Evolutionary conservation across 176 grass and related monocot species (phyloP), one percentile per base, ranked within the genome.

Genomic region (Coix lacrymajobi): DNA sequence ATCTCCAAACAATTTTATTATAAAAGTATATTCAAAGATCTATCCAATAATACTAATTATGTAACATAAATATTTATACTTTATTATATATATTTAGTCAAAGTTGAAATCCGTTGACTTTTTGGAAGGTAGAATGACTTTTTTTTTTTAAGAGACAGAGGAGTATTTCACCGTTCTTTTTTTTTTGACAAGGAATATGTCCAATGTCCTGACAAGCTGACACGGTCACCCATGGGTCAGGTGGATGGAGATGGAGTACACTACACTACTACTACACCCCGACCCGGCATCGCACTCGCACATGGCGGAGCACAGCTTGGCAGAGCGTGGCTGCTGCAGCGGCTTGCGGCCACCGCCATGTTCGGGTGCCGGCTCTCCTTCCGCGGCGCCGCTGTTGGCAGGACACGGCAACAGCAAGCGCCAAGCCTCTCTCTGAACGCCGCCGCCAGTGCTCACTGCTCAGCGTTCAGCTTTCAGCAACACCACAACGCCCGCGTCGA

Each of bases 211-310:
- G 79, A 82, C 79, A 78, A 32, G 44, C 63, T 46, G 33, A 57
- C 26, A 56, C 87, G 9, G 46, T 2, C 73, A 45, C 58, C 40
- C 66, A 46, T 83, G 30, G 38, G 48, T n/a, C n/a, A 3, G 11
- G 24, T 14, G 38, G 69, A 28, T 14, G 69, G 29, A 68, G 29
- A 68, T 68, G 79, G 73, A 90, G 88, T 90, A 48, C 16, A 45
- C 3, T 57, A 4, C 25, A 62, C 25, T 62, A 28, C 57, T n/a
- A 29, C 25, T 2, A 26, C 58, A 62, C 4, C 11, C 79, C 60
- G 44, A 86, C 77, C 78, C 83, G 5, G 60, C 26, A 26, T 30
- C 26, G 60, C 60, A 56, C 22, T 84, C 71, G 88, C 88, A 86
- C 88, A 79, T 90, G 88, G 7, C 30, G 34, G 58, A 33, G 60